Base-by-base conservation (phyloP, 1,284 basidiomycete genomes). In the Vanrija pseudolonga region DNA sequence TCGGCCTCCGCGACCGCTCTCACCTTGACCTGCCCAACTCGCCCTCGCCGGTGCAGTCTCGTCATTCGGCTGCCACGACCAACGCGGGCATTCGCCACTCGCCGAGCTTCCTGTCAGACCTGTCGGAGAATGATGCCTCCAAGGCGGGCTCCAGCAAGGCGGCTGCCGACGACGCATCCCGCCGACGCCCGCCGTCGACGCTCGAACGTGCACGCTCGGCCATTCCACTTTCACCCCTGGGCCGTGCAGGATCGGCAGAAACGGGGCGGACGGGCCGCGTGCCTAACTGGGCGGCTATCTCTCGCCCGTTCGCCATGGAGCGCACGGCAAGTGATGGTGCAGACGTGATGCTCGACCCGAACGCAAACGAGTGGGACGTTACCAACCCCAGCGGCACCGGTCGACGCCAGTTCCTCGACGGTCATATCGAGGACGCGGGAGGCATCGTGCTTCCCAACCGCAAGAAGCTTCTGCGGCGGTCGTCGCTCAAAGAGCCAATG, bases 301-400 rank as follows among this genome's bases (percentile, higher is more conserved):
- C 17, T 8, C 15, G 39, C 17, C 47, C 57, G 6, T 58, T 60
- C 3, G 55, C 63, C 4, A 67, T 71, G 66, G 37, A 66, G 8
- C 48, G 72, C 7, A 67, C 68, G 2, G 54, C 55, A 6, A 71
- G 69, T 49, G 70, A 72, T 56, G 70, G 70, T 45, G 68, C 69
- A 23, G 72, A 73, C 59, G 66, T 71, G 3, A 44, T 56, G 1
- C 42, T 69, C 1, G 64, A 64, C 26, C 64, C 67, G 23, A 59
- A 54, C 11, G 70, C 64, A 2, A 51, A 57, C 47, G 69, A 74
- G 57, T 74, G 70, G 70, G 62, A 67, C 43, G 63, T 73, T 0
- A 41, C 62, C 3, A 65, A 67, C 49, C 65, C 67, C 2, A 68
- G 66, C 47, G 69, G 71, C 3, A 68, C 68, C 22, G 64, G 62